These are phyloP conservation scores for Hygrophorus russula DNA, from an alignment of 768 basidiomycete genomes.

Conservation along the genomic window DNA sequence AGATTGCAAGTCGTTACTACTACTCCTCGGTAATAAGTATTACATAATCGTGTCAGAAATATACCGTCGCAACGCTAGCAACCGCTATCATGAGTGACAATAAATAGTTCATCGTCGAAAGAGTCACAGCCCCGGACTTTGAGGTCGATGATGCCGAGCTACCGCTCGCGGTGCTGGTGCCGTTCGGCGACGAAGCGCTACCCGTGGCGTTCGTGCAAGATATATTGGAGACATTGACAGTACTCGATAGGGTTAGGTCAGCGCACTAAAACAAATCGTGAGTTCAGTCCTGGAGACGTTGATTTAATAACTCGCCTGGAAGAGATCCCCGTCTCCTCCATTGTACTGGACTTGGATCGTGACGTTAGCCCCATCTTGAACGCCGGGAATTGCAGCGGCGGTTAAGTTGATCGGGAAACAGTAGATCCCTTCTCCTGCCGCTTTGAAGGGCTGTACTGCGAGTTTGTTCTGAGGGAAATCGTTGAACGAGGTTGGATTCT, in stretches of 20 bases:
- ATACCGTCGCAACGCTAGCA: conserved; percentile 7
- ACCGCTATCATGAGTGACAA: conserved; percentile 5
- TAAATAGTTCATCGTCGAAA: too few relatives aligned
- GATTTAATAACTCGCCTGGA: conserved; percentile 35
- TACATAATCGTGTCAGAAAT: neutral
- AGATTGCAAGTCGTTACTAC: neutral
- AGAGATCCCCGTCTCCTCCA: conserved; percentile 65
- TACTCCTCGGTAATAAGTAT: too few relatives aligned
- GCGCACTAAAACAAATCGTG: conserved; percentile 43
- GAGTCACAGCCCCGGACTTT: neutral
- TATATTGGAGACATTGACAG: conserved; percentile 32
- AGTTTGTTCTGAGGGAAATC: conserved; percentile 38
- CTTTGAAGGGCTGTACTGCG: conserved; percentile 36
- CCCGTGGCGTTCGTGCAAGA: conserved; percentile 25
- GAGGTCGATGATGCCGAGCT: conserved; percentile 11
- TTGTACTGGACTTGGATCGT: conserved; percentile 60
- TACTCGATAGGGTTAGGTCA: conserved; percentile 59
- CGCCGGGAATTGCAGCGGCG: conserved; percentile 32
- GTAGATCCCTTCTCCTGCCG: conserved; percentile 43
- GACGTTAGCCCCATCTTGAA: conserved; percentile 57
- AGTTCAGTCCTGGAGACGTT: neutral
- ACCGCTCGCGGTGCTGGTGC: too few relatives aligned
- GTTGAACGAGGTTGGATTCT: conserved; percentile 50
- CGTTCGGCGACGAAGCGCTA: conserved; percentile 9
- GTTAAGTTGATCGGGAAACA: conserved; percentile 62